Base-by-base conservation (phyloP, 2,329 filamentous ascomycete species). In the Capronia epimyces region DNA sequence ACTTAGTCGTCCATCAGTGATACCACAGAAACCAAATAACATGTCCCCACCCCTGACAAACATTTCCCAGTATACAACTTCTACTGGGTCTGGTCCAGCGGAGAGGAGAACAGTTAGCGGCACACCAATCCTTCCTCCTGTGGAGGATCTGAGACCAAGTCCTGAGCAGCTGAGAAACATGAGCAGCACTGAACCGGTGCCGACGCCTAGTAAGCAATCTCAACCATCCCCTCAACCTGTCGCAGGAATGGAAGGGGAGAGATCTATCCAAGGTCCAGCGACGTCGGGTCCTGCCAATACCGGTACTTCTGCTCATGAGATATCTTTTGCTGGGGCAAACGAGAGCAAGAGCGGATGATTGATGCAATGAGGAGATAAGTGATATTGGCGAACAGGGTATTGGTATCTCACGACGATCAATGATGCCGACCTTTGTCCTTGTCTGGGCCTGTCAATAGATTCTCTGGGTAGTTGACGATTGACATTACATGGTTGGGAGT, bases 1-100 rank as follows among this genome's bases (percentile, higher is more conserved):
- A 12, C n/a, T 49, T 22, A 53, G 58, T 1, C 55, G 52, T 27
- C 45, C 57, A 9, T 65, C 68, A 6, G 65, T 67, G 1, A 69
- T 50, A 21, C 49, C 52, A 2, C 37, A 42, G n/a, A 56, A 61
- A 22, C 48, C 54, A 18, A 52, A 46, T 12, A 46, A 42, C 7
- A 39, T 47, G n/a, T 52, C 56, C 1, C 40, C 54, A 4, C 37
- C 50, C 9, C 24, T 25, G n/a, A 16, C 37, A 12, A 5, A 31
- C 3, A 16, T 22, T 13, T 40, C 41, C 6, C 21, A 21, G 10
- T 31, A 36, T 18, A 36, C 18, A 3, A 31, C 25, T 32, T 36
- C 46, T 6, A 27, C 45, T 24, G 18, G 16, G 13, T 8, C 29
- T 29, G 25, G 36, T 13, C 25, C 47, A 18, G 41, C 12, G 12